These are phyloP conservation scores for Dactylellina drechsleri DNA, from an alignment of 2,329 filamentous ascomycete genomes.

Conservation along the genomic window DNA sequence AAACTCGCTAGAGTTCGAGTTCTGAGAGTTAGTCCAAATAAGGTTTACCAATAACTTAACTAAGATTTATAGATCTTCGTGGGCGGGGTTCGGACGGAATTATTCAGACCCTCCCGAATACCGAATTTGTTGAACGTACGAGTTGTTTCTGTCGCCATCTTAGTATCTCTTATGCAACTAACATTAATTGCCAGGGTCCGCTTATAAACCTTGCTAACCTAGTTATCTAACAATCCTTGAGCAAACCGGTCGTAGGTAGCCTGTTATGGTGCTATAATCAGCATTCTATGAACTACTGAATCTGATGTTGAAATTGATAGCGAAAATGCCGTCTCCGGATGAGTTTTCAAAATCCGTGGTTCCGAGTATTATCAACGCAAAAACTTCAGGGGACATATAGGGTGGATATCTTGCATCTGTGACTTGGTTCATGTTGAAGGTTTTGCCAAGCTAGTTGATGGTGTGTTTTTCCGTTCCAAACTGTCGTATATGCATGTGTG, in stretches of 20 bases:
- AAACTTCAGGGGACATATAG: conserved; percentile 15
- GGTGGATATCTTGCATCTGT: conserved; percentile 18
- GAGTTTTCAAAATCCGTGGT: conserved; percentile 9
- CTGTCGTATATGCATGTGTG: neutral
- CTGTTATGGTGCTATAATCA: neutral
- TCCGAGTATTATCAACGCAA: conserved; percentile 11
- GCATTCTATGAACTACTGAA: too few species aligned
- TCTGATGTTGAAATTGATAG: neutral
- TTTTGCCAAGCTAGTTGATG: conserved; percentile 14
- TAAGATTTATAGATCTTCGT: conserved; percentile 10
- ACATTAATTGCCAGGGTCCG: neutral
- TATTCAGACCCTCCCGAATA: conserved; percentile 4
- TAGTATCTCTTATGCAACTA: neutral
- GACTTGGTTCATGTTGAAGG: conserved; percentile 23
- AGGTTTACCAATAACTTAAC: neutral
- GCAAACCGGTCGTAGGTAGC: conserved; percentile 6
- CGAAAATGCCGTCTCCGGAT: conserved; percentile 11
- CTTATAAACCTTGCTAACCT: conserved; percentile 11
- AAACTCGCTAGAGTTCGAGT: conserved; percentile 6
- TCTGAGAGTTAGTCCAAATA: neutral
- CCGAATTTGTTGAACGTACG: conserved; percentile 6
- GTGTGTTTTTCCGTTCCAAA: neutral
- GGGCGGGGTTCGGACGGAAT: conserved; percentile 10
- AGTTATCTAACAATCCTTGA: conserved; percentile 6
- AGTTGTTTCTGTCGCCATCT: neutral